These are phyloP conservation scores for Exophiala bonariae DNA, from an alignment of 2,329 filamentous ascomycete species.

Conservation along the genomic window DNA sequence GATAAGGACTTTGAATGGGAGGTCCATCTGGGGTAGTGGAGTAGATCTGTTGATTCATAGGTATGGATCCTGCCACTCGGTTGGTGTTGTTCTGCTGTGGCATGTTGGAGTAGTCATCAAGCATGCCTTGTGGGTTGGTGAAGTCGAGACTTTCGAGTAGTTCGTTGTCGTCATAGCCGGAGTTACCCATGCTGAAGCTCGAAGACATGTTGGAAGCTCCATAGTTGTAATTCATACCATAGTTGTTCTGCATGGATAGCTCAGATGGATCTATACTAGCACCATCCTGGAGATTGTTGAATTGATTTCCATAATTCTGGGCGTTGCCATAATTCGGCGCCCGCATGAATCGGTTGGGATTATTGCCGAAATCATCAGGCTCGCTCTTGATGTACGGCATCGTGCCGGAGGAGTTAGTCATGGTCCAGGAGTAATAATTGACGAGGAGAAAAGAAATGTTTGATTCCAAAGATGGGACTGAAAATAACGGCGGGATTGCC, in stretches of 20 bases:
- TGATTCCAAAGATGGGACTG: constrained; percentile 2
- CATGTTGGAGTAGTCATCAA: constrained; percentile 23
- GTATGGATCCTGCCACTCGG: constrained; percentile 54
- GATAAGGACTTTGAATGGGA: constrained; percentile 87
- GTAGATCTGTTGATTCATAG: constrained; percentile 71
- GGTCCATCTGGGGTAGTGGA: constrained; percentile 90
- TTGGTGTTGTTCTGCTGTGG: constrained; percentile 48
- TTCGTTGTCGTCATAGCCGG: constrained; percentile 76
- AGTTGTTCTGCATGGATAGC: constrained; percentile 64
- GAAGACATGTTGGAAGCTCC: constrained; percentile 65
- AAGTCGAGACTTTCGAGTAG: constrained; percentile 69
- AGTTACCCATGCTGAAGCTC: constrained; percentile 75
- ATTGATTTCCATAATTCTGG: constrained; percentile 47
- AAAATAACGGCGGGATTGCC: constrained; percentile 6
- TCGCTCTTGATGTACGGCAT: constrained; percentile 69
- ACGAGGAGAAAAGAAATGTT: not conserved
- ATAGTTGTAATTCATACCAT: constrained; percentile 57
- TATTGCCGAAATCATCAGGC: constrained; percentile 62
- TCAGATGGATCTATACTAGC: constrained; percentile 80
- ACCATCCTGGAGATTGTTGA: constrained; percentile 49
- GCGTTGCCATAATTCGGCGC: constrained; percentile 29
- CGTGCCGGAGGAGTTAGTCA: constrained; percentile 56
- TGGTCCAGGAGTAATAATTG: constrained; percentile 30
- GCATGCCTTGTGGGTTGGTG: constrained; percentile 16
- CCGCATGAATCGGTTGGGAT: constrained; percentile 49